These are phyloP conservation scores for Bathelium albidoporum DNA, from an alignment of 495 filamentous ascomycete species.

Conservation along the genomic window DNA sequence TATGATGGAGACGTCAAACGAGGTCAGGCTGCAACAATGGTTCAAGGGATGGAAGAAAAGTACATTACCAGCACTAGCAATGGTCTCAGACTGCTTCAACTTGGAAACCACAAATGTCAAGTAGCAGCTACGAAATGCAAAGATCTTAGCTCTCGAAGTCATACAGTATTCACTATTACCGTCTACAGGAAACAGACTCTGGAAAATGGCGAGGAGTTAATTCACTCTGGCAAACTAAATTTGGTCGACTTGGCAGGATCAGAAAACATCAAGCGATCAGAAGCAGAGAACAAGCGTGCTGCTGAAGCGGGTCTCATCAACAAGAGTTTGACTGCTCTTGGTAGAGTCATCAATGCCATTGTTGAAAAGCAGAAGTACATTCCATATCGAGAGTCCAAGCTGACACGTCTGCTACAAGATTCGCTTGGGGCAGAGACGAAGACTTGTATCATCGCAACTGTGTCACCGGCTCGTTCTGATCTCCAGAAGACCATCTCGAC, in stretches of 20 bases:
- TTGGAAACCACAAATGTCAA: conserved; percentile 87
- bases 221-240: conserved; percentile 89
- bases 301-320: conserved; percentile 95
- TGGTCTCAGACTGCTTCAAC: conserved; percentile 78
- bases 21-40: conserved; percentile 71
- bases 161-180: conserved; percentile 93
- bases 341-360: conserved; percentile 93
- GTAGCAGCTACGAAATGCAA: conserved; percentile 98
- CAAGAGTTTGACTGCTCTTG: conserved; percentile 88
- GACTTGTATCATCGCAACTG: conserved; percentile 95
- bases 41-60: conserved; percentile 95
- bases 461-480: conserved; percentile 88
- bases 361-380: conserved; percentile 88
- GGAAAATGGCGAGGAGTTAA: conserved; percentile 78
- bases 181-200: conserved; percentile 73
- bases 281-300: conserved; percentile 94
- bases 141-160: conserved; percentile 88
- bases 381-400: conserved; percentile 91
- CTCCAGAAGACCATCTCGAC: conserved; percentile 97
- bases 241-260: conserved; percentile 92
- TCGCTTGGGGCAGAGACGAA: conserved; percentile 92
- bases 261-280: conserved; percentile 93
- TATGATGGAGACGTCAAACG: conserved; percentile 79
- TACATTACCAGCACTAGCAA: conserved; percentile 76
- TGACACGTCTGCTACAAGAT: conserved; percentile 90